Evolutionary conservation across 179 eudicot species (phyloP).

Genomic region (Camellia oleifera): DNA sequence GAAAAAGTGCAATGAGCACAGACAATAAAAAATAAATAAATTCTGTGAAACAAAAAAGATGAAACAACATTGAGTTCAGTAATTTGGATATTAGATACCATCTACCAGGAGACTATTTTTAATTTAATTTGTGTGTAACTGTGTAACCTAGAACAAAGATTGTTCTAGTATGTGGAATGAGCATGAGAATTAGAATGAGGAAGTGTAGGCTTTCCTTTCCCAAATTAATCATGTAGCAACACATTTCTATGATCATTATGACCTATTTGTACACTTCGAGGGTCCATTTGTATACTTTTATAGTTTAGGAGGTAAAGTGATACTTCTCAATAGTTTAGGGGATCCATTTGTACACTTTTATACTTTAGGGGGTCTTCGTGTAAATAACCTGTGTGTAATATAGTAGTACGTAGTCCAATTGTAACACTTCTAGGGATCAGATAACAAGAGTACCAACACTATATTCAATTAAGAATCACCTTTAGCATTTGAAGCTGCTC

Average conservation of each 20-base stretch:
- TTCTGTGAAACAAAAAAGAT: not conserved
- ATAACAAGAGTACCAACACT: not conserved
- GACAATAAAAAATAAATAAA: not conserved
- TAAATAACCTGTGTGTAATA: not conserved
- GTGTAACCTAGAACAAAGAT: too few species aligned
- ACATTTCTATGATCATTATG: too few species aligned
- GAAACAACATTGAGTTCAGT: not conserved
- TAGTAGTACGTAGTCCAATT: not conserved
- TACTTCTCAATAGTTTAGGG: too few species aligned
- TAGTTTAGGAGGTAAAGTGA: too few species aligned
- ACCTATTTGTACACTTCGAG: too few species aligned
- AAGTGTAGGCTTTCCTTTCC: too few species aligned
- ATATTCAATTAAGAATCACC: constrained; percentile 34
- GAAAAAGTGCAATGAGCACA: constrained; percentile 1
- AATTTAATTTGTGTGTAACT: not conserved
- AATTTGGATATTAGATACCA: not conserved
- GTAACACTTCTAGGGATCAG: constrained; percentile 1
- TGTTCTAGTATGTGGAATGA: too few species aligned
- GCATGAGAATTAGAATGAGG: too few species aligned
- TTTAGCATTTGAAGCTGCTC: constrained; percentile 56
- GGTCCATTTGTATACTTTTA: too few species aligned
- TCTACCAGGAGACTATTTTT: not conserved
- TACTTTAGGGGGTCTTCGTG: too few species aligned
- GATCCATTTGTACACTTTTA: too few species aligned
- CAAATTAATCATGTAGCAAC: too few species aligned